Evolutionary conservation across 805 yeast genomes (phyloP).

Genomic region (Starmera quercuum): DNA sequence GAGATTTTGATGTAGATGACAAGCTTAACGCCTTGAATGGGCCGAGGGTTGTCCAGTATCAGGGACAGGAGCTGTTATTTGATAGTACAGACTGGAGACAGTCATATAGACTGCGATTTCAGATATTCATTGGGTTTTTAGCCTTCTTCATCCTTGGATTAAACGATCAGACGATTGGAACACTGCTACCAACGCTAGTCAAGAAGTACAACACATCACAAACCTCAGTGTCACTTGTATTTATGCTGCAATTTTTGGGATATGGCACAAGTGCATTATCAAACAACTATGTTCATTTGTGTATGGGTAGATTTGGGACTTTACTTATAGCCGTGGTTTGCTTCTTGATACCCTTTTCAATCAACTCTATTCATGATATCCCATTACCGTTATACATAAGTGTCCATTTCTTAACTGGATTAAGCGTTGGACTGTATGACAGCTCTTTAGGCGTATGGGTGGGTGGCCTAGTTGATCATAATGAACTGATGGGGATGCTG

Average conservation of each 20-base stretch:
- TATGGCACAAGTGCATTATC: slow-evolving; percentile 45
- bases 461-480: slow-evolving; percentile 39
- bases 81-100: slow-evolving; percentile 13
- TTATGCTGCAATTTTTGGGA: slow-evolving; percentile 46
- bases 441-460: slow-evolving; percentile 46
- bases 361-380: slow-evolving; percentile 34
- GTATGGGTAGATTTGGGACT: slow-evolving; percentile 42
- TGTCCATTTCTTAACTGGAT: slow-evolving; percentile 36
- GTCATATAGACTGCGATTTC: slow-evolving; percentile 33
- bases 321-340: slow-evolving; percentile 25
- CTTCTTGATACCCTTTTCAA: slow-evolving; percentile 30
- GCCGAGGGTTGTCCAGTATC: not conserved
- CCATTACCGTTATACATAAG: slow-evolving; percentile 26
- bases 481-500: slow-evolving; percentile 49
- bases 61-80: not conserved
- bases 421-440: slow-evolving; percentile 51
- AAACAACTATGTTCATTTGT: slow-evolving; percentile 33
- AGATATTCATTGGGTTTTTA: slow-evolving; percentile 31
- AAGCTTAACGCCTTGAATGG: not conserved
- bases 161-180: slow-evolving; percentile 55
- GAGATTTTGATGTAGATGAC: not conserved
- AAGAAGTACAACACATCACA: slow-evolving; percentile 40
- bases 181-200: slow-evolving; percentile 46
- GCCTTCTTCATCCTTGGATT: slow-evolving; percentile 44
- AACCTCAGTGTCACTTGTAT: slow-evolving; percentile 39